Conservation (phyloP, 805 yeast genomes). For the Ogataea trehalophila region DNA sequence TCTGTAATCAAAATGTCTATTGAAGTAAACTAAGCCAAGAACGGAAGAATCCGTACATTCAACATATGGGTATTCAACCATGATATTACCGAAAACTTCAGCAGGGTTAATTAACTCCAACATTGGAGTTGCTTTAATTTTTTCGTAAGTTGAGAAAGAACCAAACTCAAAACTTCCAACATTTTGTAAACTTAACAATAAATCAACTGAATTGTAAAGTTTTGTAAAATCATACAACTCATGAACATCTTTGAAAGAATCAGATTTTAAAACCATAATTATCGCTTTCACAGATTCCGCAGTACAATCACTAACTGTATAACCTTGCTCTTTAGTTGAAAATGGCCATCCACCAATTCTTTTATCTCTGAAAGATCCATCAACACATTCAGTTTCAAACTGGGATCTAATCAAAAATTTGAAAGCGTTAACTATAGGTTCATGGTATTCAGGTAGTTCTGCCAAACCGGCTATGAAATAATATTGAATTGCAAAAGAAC, state of each 20-base stretch:
- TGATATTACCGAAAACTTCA: slow-evolving; percentile 94
- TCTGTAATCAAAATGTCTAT: slow-evolving; percentile 60
- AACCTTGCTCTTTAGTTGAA: slow-evolving; percentile 93
- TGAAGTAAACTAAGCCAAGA: slow-evolving; percentile 77
- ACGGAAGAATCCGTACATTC: slow-evolving; percentile 97
- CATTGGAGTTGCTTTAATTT: slow-evolving; percentile 71
- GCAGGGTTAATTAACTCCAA: slow-evolving; percentile 88
- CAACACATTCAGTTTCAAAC: slow-evolving; percentile 72
- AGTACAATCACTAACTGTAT: slow-evolving; percentile 94
- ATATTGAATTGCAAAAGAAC: slow-evolving; percentile 85
- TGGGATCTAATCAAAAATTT: slow-evolving; percentile 76
- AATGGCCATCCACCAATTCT: slow-evolving; percentile 95
- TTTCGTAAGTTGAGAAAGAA: slow-evolving; percentile 89
- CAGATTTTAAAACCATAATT: slow-evolving; percentile 77
- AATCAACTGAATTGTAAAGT: slow-evolving; percentile 68
- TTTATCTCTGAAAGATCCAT: slow-evolving; percentile 76
- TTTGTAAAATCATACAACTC: slow-evolving; percentile 42
- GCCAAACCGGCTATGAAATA: slow-evolving; percentile 76
- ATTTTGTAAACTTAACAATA: slow-evolving; percentile 73
- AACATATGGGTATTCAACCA: slow-evolving; percentile 98
- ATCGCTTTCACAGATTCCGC: slow-evolving; percentile 94
- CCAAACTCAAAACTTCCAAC: slow-evolving; percentile 76
- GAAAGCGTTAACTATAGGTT: slow-evolving; percentile 60
- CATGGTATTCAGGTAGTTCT: slow-evolving; percentile 58
- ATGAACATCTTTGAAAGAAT: slow-evolving; percentile 39